Evolutionary conservation across 2,329 filamentous ascomycete species (phyloP), one percentile per base, ranked within the genome.

Genomic region (Diplodia corticola): DNA sequence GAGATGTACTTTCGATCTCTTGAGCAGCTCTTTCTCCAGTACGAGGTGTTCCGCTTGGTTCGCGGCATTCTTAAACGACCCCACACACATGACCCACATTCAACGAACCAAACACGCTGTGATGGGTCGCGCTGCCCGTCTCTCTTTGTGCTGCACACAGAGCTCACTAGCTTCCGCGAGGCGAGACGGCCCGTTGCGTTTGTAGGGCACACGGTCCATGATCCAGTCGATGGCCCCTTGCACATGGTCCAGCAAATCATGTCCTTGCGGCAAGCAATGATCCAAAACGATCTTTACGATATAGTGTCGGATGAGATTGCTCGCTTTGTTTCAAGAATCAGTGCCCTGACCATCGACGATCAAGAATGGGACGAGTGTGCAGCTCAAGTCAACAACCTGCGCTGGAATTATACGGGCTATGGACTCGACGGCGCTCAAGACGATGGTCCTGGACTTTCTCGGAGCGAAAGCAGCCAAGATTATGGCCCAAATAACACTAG

Each of bases 321-420:
- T 5, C 60, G 49, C 17, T 30, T 44, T 10, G 48, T 64, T 28
- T 15, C 60, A 26, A 37, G 49, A 20, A 40, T 64, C 17, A 40
- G 48, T 10, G 48, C 60, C 10, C 20, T 53, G 12, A 46, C 48
- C 20, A 54, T 64, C 33, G 60, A 64, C 24, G 60, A 64, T 20
- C 13, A 44, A 12, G 60, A 64, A 53, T 64, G 60, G 60, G 49
- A 53, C 13, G 48, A 64, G 12, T 53, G 33, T 17, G 28, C 28
- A 4, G 2, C 6, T 7, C n/a, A 51, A 3, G 28, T 51, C 60
- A 53, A 28, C 9, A 13, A 30, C 20, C 4, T 44, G 20, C 35
- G 35, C 35, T 4, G 9, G 20, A 40, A 44, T 26, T 22, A 57
- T 9, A 20, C 53, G 15, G 7, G 26, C 10, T 1, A 44, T 9